Evolutionary conservation across 1,284 basidiomycete genomes (phyloP).

Genomic region (Trichosporon sp.): DNA sequence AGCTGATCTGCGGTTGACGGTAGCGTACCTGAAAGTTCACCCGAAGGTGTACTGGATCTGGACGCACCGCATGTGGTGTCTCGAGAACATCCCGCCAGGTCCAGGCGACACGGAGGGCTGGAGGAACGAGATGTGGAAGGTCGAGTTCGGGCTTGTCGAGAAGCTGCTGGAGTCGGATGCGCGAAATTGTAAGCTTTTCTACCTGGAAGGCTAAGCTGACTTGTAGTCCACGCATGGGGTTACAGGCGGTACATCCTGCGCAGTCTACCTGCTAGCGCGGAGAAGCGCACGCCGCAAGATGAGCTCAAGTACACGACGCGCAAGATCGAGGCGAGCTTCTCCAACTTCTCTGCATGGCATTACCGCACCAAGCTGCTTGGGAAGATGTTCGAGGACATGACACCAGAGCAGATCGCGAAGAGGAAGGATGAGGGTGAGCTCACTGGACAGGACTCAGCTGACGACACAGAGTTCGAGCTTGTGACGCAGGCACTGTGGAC

Average conservation of each 20-base stretch:
- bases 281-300: conserved; percentile 44
- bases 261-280: conserved; percentile 54
- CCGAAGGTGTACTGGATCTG: conserved; percentile 96
- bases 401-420: conserved; percentile 52
- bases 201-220: neutral
- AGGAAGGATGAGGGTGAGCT: conserved; percentile 62
- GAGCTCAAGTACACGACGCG: conserved; percentile 77
- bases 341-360: conserved; percentile 99
- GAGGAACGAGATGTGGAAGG: conserved; percentile 71
- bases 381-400: conserved; percentile 60
- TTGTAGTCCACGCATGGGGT: conserved; percentile 80
- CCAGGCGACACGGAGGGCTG: conserved; percentile 57
- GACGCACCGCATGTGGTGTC: conserved; percentile 92
- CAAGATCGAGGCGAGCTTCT: conserved; percentile 92
- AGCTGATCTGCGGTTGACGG: conserved; percentile 74
- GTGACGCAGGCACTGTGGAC: conserved; percentile 93
- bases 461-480: conserved; percentile 71
- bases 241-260: conserved; percentile 78
- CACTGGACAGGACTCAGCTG: neutral
- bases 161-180: conserved; percentile 82
- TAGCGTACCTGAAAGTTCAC: conserved; percentile 67
- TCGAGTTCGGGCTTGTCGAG: conserved; percentile 76
- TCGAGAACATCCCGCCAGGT: conserved; percentile 70
- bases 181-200: conserved; percentile 64
- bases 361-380: conserved; percentile 79